Evolutionary conservation across 2,329 filamentous ascomycete genomes (phyloP).

Genomic region (Paecilomyces sp.): DNA sequence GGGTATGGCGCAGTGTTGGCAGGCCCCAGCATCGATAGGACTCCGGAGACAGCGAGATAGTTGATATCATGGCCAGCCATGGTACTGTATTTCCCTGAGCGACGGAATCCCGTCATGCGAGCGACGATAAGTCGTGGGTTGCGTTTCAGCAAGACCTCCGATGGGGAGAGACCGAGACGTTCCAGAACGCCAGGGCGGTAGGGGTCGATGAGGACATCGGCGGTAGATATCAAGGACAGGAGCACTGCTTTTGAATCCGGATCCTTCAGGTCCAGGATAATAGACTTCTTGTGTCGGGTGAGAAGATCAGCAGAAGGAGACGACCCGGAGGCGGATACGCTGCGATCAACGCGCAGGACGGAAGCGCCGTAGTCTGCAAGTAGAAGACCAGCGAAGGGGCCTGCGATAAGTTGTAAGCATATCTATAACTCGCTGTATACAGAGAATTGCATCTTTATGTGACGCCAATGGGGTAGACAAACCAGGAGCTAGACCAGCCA

Average conservation of each 20-base stretch:
- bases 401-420: constrained; percentile 36
- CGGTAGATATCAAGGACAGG: constrained; percentile 52
- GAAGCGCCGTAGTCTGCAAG: constrained; percentile 84
- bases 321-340: constrained; percentile 28
- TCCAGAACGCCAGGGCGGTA: constrained; percentile 89
- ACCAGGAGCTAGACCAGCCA: constrained; percentile 61
- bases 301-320: constrained; percentile 60
- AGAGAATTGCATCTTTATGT: background rate
- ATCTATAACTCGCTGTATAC: constrained; percentile 3
- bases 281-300: constrained; percentile 71
- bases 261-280: constrained; percentile 72
- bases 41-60: constrained; percentile 83
- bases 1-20: constrained; percentile 63
- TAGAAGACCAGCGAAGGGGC: constrained; percentile 80
- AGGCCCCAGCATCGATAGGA: constrained; percentile 68
- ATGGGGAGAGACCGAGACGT: constrained; percentile 68
- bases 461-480: constrained; percentile 7
- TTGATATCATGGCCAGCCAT: constrained; percentile 98
- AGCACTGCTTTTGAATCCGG: constrained; percentile 57
- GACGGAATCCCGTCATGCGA: constrained; percentile 78
- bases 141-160: constrained; percentile 52
- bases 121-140: constrained; percentile 76
- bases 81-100: constrained; percentile 73
- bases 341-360: constrained; percentile 77
- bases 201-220: constrained; percentile 85